These are phyloP conservation scores for Ganoderma boninense DNA, from an alignment of 1,284 basidiomycete genomes.

Conservation along the genomic window DNA sequence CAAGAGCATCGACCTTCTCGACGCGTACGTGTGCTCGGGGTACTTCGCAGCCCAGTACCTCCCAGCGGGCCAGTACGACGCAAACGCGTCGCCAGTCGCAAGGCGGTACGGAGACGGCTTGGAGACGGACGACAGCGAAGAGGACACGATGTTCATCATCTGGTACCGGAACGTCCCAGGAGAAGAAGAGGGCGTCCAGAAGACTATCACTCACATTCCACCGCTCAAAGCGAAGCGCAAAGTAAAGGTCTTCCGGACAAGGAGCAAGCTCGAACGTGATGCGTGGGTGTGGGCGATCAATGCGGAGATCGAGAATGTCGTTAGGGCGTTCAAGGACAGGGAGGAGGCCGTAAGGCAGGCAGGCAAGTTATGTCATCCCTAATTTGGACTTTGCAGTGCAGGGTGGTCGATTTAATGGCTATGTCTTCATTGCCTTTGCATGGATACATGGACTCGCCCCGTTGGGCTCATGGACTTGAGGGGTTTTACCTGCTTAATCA, in stretches of 20 bases:
- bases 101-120: constrained; percentile 83
- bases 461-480: background rate
- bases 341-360: constrained; percentile 66
- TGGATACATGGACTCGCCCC: background rate
- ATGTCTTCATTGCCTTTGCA: background rate
- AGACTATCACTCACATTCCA: constrained; percentile 48
- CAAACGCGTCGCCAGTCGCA: constrained; percentile 58
- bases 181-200: constrained; percentile 15
- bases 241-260: constrained; percentile 72
- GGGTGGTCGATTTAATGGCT: background rate
- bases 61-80: constrained; percentile 65
- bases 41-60: constrained; percentile 76
- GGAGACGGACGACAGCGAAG: constrained; percentile 78
- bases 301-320: constrained; percentile 82
- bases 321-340: constrained; percentile 61
- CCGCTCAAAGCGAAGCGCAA: constrained; percentile 69
- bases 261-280: constrained; percentile 85
- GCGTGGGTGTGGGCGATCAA: constrained; percentile 90
- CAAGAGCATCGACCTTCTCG: constrained; percentile 65
- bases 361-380: constrained; percentile 52
- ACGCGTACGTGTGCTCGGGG: constrained; percentile 82
- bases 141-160: constrained; percentile 79
- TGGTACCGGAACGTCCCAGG: constrained; percentile 60
- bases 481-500: background rate
- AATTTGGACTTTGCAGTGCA: background rate